These are phyloP conservation scores for Ambrosiella cleistominuta DNA, from an alignment of 2,329 filamentous ascomycete genomes.

Conservation along the genomic window DNA sequence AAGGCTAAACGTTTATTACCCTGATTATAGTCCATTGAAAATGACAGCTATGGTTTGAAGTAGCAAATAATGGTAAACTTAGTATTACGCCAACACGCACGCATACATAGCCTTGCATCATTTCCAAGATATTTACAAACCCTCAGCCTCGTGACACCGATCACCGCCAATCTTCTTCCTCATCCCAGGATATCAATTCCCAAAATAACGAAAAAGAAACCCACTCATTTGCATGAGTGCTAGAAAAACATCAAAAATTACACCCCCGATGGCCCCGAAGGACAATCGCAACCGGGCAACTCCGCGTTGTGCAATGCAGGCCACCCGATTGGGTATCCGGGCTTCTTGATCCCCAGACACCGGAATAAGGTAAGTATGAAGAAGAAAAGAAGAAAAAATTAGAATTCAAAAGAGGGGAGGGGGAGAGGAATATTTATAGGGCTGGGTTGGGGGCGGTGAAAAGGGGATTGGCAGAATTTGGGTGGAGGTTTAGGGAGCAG, in stretches of 20 bases:
- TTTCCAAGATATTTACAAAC: not conserved
- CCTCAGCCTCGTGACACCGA: not conserved
- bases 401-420: constrained; percentile 8
- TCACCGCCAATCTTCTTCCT: constrained; percentile 24
- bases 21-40: not conserved
- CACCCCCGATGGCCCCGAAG: constrained; percentile 33
- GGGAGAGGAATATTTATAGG: constrained; percentile 19
- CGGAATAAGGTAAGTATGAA: constrained; percentile 36
- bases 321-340: constrained; percentile 24
- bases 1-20: not conserved
- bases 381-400: constrained; percentile 21
- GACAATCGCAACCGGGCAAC: constrained; percentile 31
- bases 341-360: constrained; percentile 27
- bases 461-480: not conserved
- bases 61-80: not conserved
- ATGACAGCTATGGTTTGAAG: not conserved
- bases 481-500: not conserved
- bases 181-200: constrained; percentile 23
- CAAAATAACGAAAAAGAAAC: constrained; percentile 27
- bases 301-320: constrained; percentile 38
- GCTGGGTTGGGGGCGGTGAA: not conserved
- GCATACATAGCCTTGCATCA: not conserved
- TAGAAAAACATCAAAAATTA: constrained; percentile 28
- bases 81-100: not conserved
- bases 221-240: not conserved